phyloP scores from a whole-genome alignment of 768 basidiomycete genomes.

The Lenzites betulinus region DNA sequence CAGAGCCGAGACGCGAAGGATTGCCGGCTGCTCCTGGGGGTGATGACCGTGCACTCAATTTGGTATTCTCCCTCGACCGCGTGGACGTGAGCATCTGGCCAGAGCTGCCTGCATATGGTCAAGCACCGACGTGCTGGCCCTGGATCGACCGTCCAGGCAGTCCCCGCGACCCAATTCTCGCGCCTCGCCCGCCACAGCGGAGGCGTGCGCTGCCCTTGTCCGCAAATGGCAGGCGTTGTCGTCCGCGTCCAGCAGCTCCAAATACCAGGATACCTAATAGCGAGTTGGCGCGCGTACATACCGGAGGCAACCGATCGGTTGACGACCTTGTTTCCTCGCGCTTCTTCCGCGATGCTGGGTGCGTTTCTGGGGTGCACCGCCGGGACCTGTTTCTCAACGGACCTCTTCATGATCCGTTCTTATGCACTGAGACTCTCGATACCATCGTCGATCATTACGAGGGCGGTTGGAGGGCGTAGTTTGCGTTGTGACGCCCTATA shows the following conservation, averaged over 20 bases:
- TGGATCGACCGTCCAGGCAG: neutral
- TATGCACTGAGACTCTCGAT: too few relatives aligned
- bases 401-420: too few relatives aligned
- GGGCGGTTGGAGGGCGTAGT: too few relatives aligned
- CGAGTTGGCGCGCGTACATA: neutral
- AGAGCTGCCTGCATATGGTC: neutral
- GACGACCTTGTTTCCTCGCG: neutral
- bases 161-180: neutral
- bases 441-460: too few relatives aligned
- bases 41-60: neutral
- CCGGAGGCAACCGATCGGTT: neutral
- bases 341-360: neutral
- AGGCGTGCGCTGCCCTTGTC: neutral
- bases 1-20: neutral
- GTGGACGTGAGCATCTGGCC: neutral
- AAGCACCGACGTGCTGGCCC: neutral
- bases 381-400: too few relatives aligned
- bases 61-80: neutral
- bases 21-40: neutral
- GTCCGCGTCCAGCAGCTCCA: neutral
- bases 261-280: neutral
- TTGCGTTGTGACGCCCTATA: too few relatives aligned
- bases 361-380: too few relatives aligned
- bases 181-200: neutral
- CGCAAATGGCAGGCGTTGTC: conserved; percentile 10